Conservation (phyloP, 1,139 yeast species). For the Tardiomyces blankii region DNA sequence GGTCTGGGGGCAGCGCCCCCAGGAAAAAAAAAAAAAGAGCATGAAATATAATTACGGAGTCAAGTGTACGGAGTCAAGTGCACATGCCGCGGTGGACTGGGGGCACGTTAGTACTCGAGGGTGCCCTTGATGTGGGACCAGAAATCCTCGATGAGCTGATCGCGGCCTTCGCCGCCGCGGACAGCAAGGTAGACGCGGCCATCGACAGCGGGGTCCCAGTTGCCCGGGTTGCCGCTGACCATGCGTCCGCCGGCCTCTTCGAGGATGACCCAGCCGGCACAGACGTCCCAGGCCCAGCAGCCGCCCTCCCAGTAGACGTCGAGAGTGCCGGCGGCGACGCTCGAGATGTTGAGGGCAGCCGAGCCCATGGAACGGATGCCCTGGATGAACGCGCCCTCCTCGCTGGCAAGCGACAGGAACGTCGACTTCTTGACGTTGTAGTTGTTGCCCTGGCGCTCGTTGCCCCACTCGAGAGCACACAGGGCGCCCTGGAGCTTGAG, state of each 20-base stretch:
- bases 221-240: slow-evolving; percentile 41
- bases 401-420: slow-evolving; percentile 34
- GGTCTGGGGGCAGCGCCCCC: no score
- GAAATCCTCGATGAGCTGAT: slow-evolving; percentile 39
- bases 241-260: slow-evolving; percentile 47
- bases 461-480: slow-evolving; percentile 49
- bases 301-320: slow-evolving; percentile 60
- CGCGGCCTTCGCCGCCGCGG: slow-evolving; percentile 37
- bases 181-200: slow-evolving; percentile 42
- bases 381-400: slow-evolving; percentile 40
- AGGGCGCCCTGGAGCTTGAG: slow-evolving; percentile 39
- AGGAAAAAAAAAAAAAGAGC: no score
- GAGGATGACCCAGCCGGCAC: slow-evolving; percentile 53
- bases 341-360: slow-evolving; percentile 47
- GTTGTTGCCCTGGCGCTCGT: slow-evolving; percentile 42
- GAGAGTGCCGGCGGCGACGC: slow-evolving; percentile 43
- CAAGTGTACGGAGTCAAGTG: no score
- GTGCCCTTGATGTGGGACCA: slow-evolving; percentile 39
- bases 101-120: slow-evolving; percentile 24
- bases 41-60: no score
- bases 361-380: slow-evolving; percentile 50
- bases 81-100: no score
- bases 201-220: slow-evolving; percentile 38
- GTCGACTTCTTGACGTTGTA: slow-evolving; percentile 39
- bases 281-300: slow-evolving; percentile 53